Evolutionary conservation across 441 rosid species (phyloP).

Genomic region (Breynia disticha): DNA sequence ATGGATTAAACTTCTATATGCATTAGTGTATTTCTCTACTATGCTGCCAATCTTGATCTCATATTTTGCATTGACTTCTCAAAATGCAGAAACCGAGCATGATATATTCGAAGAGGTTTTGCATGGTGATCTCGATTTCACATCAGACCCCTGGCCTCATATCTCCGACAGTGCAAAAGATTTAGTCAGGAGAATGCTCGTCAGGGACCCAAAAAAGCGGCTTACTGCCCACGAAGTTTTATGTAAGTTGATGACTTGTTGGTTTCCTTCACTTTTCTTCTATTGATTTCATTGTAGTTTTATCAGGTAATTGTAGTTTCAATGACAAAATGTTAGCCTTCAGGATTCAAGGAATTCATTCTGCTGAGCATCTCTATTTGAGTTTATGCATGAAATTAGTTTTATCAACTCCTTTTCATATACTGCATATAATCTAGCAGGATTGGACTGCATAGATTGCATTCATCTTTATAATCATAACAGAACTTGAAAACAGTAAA

Average conservation of each 20-base stretch:
- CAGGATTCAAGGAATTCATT: no score
- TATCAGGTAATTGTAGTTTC: no score
- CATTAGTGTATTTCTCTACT: neutral
- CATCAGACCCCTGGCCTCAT: constrained; percentile 88
- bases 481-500: no score
- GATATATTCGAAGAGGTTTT: constrained; percentile 87
- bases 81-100: constrained; percentile 65
- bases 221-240: constrained; percentile 81
- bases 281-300: no score
- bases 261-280: constrained; percentile 7
- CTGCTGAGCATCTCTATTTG: no score
- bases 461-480: no score
- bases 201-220: constrained; percentile 76
- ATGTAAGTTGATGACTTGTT: constrained; percentile 36
- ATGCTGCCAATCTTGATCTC: neutral
- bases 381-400: no score
- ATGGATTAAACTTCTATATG: neutral
- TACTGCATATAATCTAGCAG: no score
- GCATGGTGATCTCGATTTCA: constrained; percentile 74
- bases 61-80: neutral
- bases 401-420: no score
- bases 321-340: no score
- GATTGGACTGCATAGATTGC: no score
- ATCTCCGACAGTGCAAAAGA: constrained; percentile 85
- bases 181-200: constrained; percentile 77